Evolutionary conservation across 108 stramenopile species (phyloP).

Genomic region (Seminavis robusta): DNA sequence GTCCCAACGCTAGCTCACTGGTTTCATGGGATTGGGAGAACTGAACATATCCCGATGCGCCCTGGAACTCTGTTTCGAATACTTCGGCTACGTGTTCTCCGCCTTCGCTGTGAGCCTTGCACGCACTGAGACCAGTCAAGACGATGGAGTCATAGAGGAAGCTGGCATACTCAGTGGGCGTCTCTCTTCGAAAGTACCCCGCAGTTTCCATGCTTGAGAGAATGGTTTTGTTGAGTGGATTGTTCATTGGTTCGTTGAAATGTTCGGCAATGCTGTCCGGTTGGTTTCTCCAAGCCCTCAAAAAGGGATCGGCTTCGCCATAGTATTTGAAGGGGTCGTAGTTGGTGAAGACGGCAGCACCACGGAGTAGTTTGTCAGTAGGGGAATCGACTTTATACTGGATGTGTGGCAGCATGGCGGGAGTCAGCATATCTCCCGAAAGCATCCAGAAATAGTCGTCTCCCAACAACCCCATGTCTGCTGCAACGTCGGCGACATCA

Average conservation of each 20-base stretch:
- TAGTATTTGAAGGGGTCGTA: conserved; percentile 16
- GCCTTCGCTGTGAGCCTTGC: background rate
- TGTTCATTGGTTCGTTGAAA: background rate
- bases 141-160: conserved; percentile 20
- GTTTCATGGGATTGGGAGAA: background rate
- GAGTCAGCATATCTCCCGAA: conserved; percentile 6
- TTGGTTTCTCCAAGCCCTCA: conserved; percentile 13
- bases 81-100: conserved; percentile 7
- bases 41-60: conserved; percentile 13
- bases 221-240: conserved; percentile 2
- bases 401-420: background rate
- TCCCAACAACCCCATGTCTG: conserved; percentile 7
- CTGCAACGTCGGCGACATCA: conserved; percentile 12
- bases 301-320: conserved; percentile 9
- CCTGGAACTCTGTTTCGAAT: conserved; percentile 5
- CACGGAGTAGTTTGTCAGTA: conserved; percentile 10
- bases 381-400: conserved; percentile 13
- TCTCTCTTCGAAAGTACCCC: conserved; percentile 16
- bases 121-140: conserved; percentile 13
- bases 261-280: background rate
- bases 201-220: background rate
- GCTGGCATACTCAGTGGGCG: conserved; percentile 9
- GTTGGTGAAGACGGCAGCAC: conserved; percentile 18
- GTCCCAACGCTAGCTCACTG: background rate
- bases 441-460: conserved; percentile 23